Base-by-base conservation (phyloP, 768 basidiomycete species). In the Hysterangium stoloniferum region DNA sequence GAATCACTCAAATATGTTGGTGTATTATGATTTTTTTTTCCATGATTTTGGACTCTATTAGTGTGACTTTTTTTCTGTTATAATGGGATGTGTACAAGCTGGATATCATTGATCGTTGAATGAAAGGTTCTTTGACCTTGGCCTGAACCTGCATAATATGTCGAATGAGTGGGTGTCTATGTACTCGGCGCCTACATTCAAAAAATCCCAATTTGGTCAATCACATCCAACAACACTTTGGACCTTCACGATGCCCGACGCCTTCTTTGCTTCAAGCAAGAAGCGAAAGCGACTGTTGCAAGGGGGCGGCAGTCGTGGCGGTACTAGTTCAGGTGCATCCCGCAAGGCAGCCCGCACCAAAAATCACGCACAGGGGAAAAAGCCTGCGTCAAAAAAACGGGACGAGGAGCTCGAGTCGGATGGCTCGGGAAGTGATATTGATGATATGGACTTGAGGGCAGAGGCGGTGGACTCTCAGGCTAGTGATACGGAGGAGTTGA, bases 191-290 rank as follows among this genome's bases (percentile, higher is more conserved):
- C n/a, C n/a, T n/a, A n/a, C n/a, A n/a, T n/a, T n/a, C n/a, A n/a
- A n/a, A n/a, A n/a, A n/a, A n/a, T n/a, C n/a, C n/a, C n/a, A n/a
- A n/a, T n/a, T n/a, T n/a, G n/a, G n/a, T n/a, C n/a, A n/a, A n/a
- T n/a, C n/a, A n/a, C n/a, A n/a, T n/a, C n/a, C n/a, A n/a, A n/a
- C n/a, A n/a, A n/a, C n/a, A n/a, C n/a, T n/a, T n/a, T n/a, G n/a
- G n/a, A n/a, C n/a, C n/a, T n/a, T n/a, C n/a, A n/a, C 54, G n/a
- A 91, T 92, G 88, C 83, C 86, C 28, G 88, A 91, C 73, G 68
- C 84, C 11, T 93, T 93, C 71, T 92, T 93, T 68, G 70, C 80
- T 27, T 71, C 71, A 13, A 83, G 79, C 64, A 68, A 75, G 44
- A 87, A 86, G 62, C 75, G 82, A 54, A 84, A 80, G 61, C 78